Base-by-base conservation (phyloP, 805 yeast species). In the Saccharomycopsis vini region DNA sequence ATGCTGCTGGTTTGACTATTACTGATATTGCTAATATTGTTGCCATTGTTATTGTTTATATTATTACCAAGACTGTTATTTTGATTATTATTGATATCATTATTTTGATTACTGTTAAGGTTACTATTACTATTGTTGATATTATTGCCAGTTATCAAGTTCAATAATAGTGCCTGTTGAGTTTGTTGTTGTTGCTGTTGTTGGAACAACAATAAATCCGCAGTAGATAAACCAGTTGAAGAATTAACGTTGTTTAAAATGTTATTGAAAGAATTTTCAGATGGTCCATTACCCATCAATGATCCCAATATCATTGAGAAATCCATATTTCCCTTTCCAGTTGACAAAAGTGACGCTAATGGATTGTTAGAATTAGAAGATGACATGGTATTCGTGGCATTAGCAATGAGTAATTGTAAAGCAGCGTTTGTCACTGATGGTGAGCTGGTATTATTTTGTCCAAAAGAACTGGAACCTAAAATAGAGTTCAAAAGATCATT, bases 131-230 rank as follows among this genome's bases (percentile, higher is more conserved):
- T 48, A 45, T 19, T 56, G 60, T 42, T 50, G 47, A 36, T 51
- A 47, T 35, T 49, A 49, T 51, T 51, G 47, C 35, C 50, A 44
- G 42, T 43, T 47, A 16, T 42, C 37, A 42, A 38, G 43, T 29
- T 53, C 50, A 32, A 33, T 16, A 43, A 34, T 36, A 52, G 36
- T 34, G 47, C 53, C 43, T 52, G 56, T 41, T 50, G 54, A 35
- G 41, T 40, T 42, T 45, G 56, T 23, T 46, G 53, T 31, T 47
- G 59, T 18, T 47, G 42, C 42, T 50, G 54, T 33, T 52, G 55
- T 38, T 50, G 52, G 29, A 50, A 37, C 19, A 45, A 40, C 9
- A 40, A 20, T 15, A 45, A 43, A 3, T 46, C 49, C 3, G 49
- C 31, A 22, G 45, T 40, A 18, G 44, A 47, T n/a, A 43, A 34